Conservation (phyloP, 2,329 filamentous ascomycete species). For the Cercospora canescens region DNA sequence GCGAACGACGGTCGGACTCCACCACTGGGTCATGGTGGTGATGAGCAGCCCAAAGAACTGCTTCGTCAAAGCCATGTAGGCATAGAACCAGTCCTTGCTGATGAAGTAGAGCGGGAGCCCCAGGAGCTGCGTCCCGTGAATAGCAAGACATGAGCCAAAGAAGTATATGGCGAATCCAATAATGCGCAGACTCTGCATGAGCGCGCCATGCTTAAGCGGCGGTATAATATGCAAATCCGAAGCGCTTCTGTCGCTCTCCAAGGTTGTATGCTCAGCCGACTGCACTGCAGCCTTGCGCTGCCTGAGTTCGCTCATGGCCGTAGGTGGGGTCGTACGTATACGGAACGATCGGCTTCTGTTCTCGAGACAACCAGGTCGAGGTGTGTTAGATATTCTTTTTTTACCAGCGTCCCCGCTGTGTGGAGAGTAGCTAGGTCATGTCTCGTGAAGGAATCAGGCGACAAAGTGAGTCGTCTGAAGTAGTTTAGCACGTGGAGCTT, state of each 20-base stretch:
- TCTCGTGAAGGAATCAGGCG: slow-evolving; percentile 9
- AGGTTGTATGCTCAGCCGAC: not conserved
- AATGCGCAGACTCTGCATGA: slow-evolving; percentile 46
- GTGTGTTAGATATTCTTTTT: not conserved
- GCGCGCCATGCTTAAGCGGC: slow-evolving; percentile 42
- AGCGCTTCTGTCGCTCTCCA: not conserved
- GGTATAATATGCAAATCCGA: slow-evolving; percentile 1
- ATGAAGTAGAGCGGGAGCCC: slow-evolving; percentile 72
- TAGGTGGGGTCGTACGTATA: not conserved
- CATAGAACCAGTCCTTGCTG: slow-evolving; percentile 74
- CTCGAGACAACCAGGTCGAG: not conserved
- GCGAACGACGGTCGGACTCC: slow-evolving; percentile 76
- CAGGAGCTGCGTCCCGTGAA: slow-evolving; percentile 67
- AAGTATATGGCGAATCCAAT: slow-evolving; percentile 49
- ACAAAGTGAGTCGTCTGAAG: slow-evolving; percentile 5
- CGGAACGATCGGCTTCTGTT: not conserved
- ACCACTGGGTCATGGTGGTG: slow-evolving; percentile 80
- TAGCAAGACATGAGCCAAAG: slow-evolving; percentile 43
- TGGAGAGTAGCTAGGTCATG: slow-evolving; percentile 2
- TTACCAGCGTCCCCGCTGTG: slow-evolving; percentile 10
- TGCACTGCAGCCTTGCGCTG: slow-evolving; percentile 25
- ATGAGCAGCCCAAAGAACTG: slow-evolving; percentile 74
- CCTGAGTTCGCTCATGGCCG: slow-evolving; percentile 25
- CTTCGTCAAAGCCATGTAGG: slow-evolving; percentile 86
- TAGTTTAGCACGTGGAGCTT: slow-evolving; percentile 5